A percentile compares a stretch with the other conserved stretches of the same genome.
phyloP scores from a whole-genome alignment of 257 asterid species.

The Galeopsis tetrahit region DNA sequence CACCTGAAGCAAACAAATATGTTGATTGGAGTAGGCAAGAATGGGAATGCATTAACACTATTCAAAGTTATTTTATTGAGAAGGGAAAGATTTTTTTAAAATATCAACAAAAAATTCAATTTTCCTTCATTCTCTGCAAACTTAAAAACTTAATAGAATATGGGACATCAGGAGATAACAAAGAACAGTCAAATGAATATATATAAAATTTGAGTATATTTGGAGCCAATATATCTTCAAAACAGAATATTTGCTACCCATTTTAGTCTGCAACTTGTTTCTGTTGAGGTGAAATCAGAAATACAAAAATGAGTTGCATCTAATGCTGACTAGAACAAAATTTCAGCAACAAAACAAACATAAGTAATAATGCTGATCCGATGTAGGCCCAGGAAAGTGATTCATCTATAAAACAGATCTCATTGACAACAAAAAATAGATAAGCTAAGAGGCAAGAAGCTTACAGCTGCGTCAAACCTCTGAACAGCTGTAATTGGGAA shows the following conservation, averaged over 20 bases:
- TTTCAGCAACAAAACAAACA: background rate
- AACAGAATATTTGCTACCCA: conserved; percentile 1
- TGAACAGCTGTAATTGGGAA: conserved; percentile 96
- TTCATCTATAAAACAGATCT: background rate
- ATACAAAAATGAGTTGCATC: background rate
- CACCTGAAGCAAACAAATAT: background rate
- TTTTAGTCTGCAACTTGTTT: background rate
- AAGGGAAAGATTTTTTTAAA: background rate
- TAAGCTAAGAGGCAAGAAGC: conserved; percentile 34
- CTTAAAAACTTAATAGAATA: no score
- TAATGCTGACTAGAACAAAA: background rate
- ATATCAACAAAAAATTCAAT: background rate
- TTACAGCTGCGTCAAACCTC: conserved; percentile 95
- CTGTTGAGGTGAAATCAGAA: background rate
- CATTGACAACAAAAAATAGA: background rate
- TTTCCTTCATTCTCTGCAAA: background rate
- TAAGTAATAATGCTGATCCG: background rate
- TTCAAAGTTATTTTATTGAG: background rate
- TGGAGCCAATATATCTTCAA: background rate
- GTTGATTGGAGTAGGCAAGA: background rate
- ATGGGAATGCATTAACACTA: background rate
- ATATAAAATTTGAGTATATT: background rate
- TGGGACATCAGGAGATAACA: no score
- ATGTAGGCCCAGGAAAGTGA: background rate
- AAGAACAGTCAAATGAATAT: background rate